A percentile compares a stretch with the other conserved stretches of the same genome.
These are phyloP conservation scores for Flagelloscypha sp. DNA, from an alignment of 768 basidiomycete species.

Conservation along the genomic window DNA sequence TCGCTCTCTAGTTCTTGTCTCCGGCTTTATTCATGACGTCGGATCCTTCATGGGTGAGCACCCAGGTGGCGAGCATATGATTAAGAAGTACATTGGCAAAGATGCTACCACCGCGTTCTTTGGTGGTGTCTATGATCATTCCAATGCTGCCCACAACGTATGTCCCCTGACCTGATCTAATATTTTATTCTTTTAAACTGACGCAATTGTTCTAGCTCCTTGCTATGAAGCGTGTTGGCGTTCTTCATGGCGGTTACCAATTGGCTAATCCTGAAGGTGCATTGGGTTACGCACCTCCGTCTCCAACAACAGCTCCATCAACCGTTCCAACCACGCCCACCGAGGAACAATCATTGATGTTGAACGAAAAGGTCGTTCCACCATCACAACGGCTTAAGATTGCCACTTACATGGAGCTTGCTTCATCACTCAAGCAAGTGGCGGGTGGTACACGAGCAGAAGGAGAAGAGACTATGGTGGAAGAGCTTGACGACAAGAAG, in stretches of 20 bases:
- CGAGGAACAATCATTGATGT: no score
- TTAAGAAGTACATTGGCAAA: constrained; percentile 80
- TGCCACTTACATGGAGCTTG: constrained; percentile 49
- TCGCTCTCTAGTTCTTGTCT: constrained; percentile 77
- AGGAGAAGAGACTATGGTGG: no score
- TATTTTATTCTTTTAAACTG: no score
- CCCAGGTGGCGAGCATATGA: constrained; percentile 80
- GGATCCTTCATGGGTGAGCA: constrained; percentile 81
- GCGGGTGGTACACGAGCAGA: no score
- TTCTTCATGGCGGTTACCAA: constrained; percentile 53
- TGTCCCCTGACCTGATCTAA: constrained; percentile 22
- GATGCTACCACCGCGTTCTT: constrained; percentile 94
- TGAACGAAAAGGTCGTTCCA: no score
- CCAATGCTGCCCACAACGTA: constrained; percentile 82
- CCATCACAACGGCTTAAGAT: constrained; percentile 69
- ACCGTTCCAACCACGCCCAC: no score
- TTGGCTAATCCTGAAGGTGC: no score
- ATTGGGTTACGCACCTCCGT: no score
- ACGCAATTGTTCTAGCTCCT: no score
- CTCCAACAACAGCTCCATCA: no score
- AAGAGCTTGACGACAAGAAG: no score
- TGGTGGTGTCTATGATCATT: constrained; percentile 85
- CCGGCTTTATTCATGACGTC: constrained; percentile 92
- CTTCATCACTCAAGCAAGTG: no score
- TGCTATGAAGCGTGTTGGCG: constrained; percentile 60